These are phyloP conservation scores for Pugionium dolabratum DNA, from an alignment of 345 rosid species.

Conservation along the genomic window DNA sequence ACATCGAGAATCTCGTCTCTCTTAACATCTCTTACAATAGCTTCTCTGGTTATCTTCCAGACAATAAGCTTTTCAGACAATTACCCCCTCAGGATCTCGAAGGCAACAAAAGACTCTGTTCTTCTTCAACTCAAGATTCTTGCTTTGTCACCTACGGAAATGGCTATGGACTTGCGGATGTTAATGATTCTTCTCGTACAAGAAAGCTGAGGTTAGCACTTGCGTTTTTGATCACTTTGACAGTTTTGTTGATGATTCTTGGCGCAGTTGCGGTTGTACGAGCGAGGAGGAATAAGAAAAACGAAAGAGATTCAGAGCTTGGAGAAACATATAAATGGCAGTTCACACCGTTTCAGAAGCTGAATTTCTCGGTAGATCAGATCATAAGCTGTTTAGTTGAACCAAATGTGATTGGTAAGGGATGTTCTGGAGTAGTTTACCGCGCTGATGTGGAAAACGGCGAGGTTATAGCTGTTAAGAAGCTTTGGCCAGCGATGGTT, in stretches of 20 bases:
- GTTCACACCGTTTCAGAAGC: constrained; percentile 93
- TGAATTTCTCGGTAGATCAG: constrained; percentile 83
- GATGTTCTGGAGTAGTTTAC: constrained; percentile 89
- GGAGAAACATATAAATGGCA: constrained; percentile 96
- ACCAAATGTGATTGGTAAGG: constrained; percentile 84
- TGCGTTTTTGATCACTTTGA: constrained; percentile 63
- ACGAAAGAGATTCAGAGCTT: constrained; percentile 70
- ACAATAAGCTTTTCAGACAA: constrained; percentile 76
- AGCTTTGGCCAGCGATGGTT: constrained; percentile 77
- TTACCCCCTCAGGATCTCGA: constrained; percentile 52
- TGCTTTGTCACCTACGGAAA: constrained; percentile 57
- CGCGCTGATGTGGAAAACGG: constrained; percentile 85
- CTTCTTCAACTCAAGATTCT: constrained; percentile 54
- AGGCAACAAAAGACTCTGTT: constrained; percentile 72
- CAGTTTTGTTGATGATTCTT: constrained; percentile 68
- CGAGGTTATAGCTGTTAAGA: constrained; percentile 90
- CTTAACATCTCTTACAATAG: constrained; percentile 80
- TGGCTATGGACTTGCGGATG: constrained; percentile 38
- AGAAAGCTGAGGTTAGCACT: constrained; percentile 72
- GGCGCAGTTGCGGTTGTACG: constrained; percentile 68
- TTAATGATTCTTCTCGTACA: constrained; percentile 45
- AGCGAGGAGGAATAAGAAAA: constrained; percentile 50
- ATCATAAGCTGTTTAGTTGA: constrained; percentile 78
- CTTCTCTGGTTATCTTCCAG: constrained; percentile 88
- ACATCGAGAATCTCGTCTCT: constrained; percentile 73